These are phyloP conservation scores for Corymbia maculata DNA, from an alignment of 345 rosid species.

Conservation along the genomic window DNA sequence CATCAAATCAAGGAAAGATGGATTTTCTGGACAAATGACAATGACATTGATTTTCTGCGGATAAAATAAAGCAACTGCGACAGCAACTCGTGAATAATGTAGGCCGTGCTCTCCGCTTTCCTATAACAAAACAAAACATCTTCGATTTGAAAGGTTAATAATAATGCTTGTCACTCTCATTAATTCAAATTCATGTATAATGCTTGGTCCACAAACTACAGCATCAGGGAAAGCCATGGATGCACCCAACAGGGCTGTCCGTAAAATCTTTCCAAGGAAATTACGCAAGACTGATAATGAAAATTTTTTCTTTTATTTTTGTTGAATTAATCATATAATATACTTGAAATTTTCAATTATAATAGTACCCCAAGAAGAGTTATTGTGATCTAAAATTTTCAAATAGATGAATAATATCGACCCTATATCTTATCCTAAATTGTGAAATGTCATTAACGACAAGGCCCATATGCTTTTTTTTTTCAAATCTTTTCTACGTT, in stretches of 20 bases:
- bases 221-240: background rate
- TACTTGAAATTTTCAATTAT: background rate
- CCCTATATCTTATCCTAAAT: background rate
- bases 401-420: background rate
- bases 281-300: background rate
- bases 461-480: background rate
- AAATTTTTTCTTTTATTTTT: background rate
- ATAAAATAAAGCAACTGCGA: background rate
- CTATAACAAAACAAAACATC: background rate
- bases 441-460: background rate
- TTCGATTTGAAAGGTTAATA: background rate
- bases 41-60: background rate
- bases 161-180: background rate
- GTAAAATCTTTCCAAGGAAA: background rate
- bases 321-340: background rate
- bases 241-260: background rate
- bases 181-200: background rate
- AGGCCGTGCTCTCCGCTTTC: background rate
- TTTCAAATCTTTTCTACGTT: background rate
- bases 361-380: background rate
- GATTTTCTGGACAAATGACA: background rate
- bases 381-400: background rate
- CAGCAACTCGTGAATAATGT: background rate
- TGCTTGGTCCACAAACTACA: background rate
- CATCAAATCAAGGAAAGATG: background rate